Conservation (phyloP, 1,139 yeast species). For the Debaryomycetaceae sp. region DNA sequence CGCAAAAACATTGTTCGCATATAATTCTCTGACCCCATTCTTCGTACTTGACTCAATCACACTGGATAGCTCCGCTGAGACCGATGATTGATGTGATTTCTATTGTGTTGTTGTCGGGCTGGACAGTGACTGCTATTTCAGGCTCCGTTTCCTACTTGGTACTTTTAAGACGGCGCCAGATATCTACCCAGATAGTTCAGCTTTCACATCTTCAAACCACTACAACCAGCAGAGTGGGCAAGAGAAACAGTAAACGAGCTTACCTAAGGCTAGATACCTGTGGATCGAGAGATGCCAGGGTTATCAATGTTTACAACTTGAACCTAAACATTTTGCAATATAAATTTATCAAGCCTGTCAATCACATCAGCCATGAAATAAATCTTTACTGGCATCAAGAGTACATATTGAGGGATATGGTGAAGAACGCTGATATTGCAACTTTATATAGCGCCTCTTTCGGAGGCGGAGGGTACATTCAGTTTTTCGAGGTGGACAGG, state of each 20-base stretch:
- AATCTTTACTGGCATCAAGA: slow-evolving; percentile 3
- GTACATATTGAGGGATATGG: not conserved
- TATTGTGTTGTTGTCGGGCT: not conserved
- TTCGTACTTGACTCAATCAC: not conserved
- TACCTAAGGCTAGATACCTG: not conserved
- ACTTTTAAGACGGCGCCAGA: not conserved
- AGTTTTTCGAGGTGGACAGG: slow-evolving; percentile 2
- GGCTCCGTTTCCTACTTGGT: not conserved
- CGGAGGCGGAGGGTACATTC: slow-evolving; percentile 15
- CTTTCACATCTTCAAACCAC: not conserved
- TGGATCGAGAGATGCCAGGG: not conserved
- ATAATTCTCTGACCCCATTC: not conserved
- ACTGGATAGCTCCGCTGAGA: not conserved
- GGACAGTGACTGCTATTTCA: slow-evolving; percentile 1
- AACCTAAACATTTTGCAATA: slow-evolving; percentile 1
- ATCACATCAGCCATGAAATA: slow-evolving; percentile 1
- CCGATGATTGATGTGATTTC: slow-evolving; percentile 2
- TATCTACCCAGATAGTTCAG: not conserved
- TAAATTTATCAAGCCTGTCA: not conserved
- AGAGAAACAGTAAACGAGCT: not conserved
- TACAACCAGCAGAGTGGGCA: not conserved
- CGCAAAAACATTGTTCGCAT: not conserved
- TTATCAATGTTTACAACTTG: slow-evolving; percentile 3
- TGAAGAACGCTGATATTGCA: slow-evolving; percentile 1
- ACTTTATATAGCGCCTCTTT: slow-evolving; percentile 9